Conservation (phyloP, 306 rosid genomes). For the Delonix regia region DNA sequence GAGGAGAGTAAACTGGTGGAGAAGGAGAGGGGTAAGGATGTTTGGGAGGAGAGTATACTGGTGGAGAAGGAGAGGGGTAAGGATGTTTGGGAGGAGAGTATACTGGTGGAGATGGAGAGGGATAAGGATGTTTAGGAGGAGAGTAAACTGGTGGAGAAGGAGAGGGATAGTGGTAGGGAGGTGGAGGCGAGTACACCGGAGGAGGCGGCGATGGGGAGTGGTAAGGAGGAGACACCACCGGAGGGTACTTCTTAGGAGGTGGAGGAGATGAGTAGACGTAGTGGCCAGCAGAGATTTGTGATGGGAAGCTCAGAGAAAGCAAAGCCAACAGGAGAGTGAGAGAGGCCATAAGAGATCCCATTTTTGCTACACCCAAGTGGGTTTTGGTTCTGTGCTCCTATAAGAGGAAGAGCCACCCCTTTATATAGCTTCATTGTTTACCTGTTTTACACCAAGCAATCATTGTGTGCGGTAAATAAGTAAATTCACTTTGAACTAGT, state of each 20-base stretch:
- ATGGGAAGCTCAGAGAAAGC: conserved; percentile 38
- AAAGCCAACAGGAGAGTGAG: conserved; percentile 46
- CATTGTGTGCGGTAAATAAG: too few species aligned
- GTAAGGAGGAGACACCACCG: neutral
- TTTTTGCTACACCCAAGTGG: conserved; percentile 30
- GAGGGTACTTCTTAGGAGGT: conserved; percentile 5
- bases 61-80: conserved; percentile 34
- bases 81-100: neutral
- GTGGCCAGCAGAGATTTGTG: conserved; percentile 36
- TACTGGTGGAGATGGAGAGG: conserved; percentile 12
- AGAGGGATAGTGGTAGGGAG: neutral
- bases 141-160: neutral
- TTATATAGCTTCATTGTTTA: conserved; percentile 51
- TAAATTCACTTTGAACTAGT: neutral
- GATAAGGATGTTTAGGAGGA: conserved; percentile 27
- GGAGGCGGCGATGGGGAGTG: neutral
- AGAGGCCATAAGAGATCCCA: conserved; percentile 54
- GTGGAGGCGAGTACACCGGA: neutral
- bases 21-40: conserved; percentile 23
- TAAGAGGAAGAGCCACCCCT: conserved; percentile 2
- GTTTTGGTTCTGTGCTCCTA: conserved; percentile 34
- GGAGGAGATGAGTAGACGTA: conserved; percentile 56
- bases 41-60: conserved; percentile 11
- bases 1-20: conserved; percentile 32
- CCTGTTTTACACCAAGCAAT: conserved; percentile 17